Percentiles rank a stretch among this genome's conserved stretches.
Evolutionary conservation across 345 rosid species (phyloP).

Genomic region (Geranium rotundifolium): DNA sequence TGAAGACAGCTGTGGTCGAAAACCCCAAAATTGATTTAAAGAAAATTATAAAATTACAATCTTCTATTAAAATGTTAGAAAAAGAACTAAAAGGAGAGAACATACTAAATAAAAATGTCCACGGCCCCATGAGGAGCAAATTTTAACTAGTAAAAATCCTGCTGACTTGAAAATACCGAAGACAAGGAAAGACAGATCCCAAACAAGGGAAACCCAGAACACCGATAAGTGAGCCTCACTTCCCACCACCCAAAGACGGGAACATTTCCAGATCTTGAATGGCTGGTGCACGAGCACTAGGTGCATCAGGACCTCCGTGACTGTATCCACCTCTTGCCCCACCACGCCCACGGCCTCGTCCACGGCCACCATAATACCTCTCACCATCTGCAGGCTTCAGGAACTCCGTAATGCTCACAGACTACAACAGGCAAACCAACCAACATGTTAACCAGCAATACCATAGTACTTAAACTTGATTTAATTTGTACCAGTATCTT

Average conservation of each 20-base stretch:
- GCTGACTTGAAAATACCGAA: background rate
- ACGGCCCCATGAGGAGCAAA: background rate
- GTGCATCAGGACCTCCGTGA: background rate
- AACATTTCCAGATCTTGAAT: constrained; percentile 78
- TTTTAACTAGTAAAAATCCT: background rate
- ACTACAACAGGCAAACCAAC: constrained; percentile 20
- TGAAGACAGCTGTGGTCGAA: no score
- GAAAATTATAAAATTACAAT: background rate
- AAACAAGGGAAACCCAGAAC: background rate
- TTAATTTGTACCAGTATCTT: no score
- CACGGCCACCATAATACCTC: constrained; percentile 34
- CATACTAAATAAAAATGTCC: background rate
- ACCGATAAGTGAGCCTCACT: constrained; percentile 10
- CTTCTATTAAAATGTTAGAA: background rate
- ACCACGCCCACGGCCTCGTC: constrained; percentile 58
- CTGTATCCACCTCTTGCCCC: constrained; percentile 34
- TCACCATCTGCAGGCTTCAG: constrained; percentile 93
- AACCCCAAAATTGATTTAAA: background rate
- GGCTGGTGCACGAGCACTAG: constrained; percentile 37
- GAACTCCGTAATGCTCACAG: constrained; percentile 86
- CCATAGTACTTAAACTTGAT: no score
- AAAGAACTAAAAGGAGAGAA: background rate
- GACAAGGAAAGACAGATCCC: background rate
- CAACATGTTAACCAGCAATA: background rate
- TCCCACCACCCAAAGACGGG: constrained; percentile 88